These are phyloP conservation scores for Vitis hybrid DNA, from an alignment of 177 flowering plant species.

Conservation along the genomic window DNA sequence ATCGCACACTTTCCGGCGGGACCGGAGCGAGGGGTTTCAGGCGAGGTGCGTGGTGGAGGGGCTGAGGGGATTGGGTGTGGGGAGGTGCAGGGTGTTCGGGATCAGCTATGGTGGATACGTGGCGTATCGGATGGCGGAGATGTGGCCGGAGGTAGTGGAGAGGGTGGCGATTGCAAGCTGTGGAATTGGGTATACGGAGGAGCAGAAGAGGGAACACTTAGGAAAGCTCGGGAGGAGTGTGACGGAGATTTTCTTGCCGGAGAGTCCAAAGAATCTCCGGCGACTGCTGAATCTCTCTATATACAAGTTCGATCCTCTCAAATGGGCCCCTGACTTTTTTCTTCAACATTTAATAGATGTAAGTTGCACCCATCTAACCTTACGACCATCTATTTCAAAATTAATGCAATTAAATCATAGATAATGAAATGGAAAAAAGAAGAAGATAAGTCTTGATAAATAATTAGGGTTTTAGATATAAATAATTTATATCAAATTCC, in stretches of 20 bases:
- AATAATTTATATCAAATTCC: too few species aligned
- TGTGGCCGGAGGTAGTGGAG: constrained; percentile 32
- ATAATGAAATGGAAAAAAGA: too few species aligned
- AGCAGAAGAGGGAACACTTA: constrained; percentile 25
- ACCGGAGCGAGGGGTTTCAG: constrained; percentile 41
- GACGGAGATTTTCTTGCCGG: constrained; percentile 32
- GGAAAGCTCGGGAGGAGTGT: constrained; percentile 18
- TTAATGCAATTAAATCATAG: too few species aligned
- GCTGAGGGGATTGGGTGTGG: constrained; percentile 39
- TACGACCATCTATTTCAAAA: neutral
- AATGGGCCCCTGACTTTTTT: constrained; percentile 32
- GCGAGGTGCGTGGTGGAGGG: constrained; percentile 41
- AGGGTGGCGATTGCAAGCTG: constrained; percentile 46
- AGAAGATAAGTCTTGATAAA: too few species aligned
- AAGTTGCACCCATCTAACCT: constrained; percentile 7
- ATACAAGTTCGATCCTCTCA: constrained; percentile 12
- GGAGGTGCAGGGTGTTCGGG: constrained; percentile 28
- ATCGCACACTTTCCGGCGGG: constrained; percentile 25
- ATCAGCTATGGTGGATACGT: constrained; percentile 63
- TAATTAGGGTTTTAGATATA: too few species aligned
- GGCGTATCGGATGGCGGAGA: constrained; percentile 53
- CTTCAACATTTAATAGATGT: constrained; percentile 30
- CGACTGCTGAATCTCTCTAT: constrained; percentile 17
- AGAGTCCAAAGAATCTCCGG: constrained; percentile 21
- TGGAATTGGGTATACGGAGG: constrained; percentile 37